Evolutionary conservation across 768 basidiomycete genomes (phyloP).

Genomic region (Dacryopinax spathularia): DNA sequence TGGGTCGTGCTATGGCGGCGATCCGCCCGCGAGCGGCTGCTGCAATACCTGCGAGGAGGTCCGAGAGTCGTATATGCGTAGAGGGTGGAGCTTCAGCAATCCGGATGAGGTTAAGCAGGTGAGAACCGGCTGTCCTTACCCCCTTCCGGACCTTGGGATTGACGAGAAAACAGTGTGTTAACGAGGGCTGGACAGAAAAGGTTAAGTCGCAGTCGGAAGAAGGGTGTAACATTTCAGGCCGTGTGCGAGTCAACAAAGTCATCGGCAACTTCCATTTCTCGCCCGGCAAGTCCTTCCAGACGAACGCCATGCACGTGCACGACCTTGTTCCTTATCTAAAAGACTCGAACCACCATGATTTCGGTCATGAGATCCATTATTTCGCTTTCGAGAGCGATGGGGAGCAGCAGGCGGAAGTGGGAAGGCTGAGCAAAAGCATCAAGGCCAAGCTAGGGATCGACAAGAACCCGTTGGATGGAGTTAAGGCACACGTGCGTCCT

Average conservation of each 20-base stretch:
- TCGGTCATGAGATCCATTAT: conserved; percentile 72
- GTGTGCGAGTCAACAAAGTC: conserved; percentile 91
- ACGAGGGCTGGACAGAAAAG: conserved; percentile 91
- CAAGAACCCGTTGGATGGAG: conserved; percentile 57
- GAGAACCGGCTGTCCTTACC: conserved; percentile 19
- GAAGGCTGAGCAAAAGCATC: conserved; percentile 20
- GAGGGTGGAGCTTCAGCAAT: conserved; percentile 89
- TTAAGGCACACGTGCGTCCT: conserved; percentile 38
- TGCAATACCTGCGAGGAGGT: conserved; percentile 96
- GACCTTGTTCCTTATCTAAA: conserved; percentile 90
- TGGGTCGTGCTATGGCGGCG: conserved; percentile 92
- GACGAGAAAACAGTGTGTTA: conserved; percentile 49
- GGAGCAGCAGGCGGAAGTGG: conserved; percentile 14
- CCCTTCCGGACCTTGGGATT: neutral
- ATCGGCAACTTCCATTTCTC: conserved; percentile 90
- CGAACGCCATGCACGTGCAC: conserved; percentile 59
- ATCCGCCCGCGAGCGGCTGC: conserved; percentile 57
- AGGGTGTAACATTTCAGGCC: conserved; percentile 86
- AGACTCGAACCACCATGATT: conserved; percentile 75
- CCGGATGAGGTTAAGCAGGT: conserved; percentile 91
- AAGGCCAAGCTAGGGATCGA: conserved; percentile 54
- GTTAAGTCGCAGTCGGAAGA: conserved; percentile 83
- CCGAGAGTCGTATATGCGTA: conserved; percentile 70
- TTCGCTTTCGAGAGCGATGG: conserved; percentile 52
- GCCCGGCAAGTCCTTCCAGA: conserved; percentile 90